Evolutionary conservation across 2,329 filamentous ascomycete genomes (phyloP), one percentile per base, ranked within the genome.

Genomic region (Cladosporium sp.): DNA sequence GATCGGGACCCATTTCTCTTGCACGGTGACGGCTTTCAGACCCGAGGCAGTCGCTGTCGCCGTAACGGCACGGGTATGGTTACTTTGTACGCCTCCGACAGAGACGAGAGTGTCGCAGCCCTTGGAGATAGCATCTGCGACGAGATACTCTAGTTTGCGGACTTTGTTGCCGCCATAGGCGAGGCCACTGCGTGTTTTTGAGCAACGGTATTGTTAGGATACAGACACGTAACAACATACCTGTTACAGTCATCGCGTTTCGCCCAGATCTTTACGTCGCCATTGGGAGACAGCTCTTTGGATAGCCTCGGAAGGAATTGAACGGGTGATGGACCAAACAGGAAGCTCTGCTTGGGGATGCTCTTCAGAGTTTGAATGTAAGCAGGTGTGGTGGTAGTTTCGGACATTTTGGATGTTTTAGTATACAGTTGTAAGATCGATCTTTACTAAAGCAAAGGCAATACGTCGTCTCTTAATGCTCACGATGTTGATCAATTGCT

Each of bases 271-370:
- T 83, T 80, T 48, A 89, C 85, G 70, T 83, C 83, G 32, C 83
- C 83, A 58, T 85, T 84, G 8, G 70, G 66, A 3, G 65, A 69
- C 5, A 91, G 82, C 26, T 85, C 86, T 62, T 82, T 75, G 34
- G 86, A 87, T 72, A 91, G 89, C 67, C 88, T 84, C 63, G 87
- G 86, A 39, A 92, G 84, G 60, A 82, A 76, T 73, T 91, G 88
- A 72, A 91, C 89, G 32, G 88, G 89, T 0, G 89, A 90, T 18
- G 88, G 86, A 0, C 87, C 87, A 63, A 91, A 89, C 67, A 89
- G 85, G 70, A 91, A 84, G 11, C 80, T 76, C 70, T 86, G 79
- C 66, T 85, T 83, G 14, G 88, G 86, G 71, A 91, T 90, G 73
- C 65, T 69, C 16, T 59, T 59, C 4, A 74, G 67, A 58, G 69